Evolutionary conservation across 495 filamentous ascomycete genomes (phyloP).

Genomic region (Aspergillus sclerotiicarbonarius): DNA sequence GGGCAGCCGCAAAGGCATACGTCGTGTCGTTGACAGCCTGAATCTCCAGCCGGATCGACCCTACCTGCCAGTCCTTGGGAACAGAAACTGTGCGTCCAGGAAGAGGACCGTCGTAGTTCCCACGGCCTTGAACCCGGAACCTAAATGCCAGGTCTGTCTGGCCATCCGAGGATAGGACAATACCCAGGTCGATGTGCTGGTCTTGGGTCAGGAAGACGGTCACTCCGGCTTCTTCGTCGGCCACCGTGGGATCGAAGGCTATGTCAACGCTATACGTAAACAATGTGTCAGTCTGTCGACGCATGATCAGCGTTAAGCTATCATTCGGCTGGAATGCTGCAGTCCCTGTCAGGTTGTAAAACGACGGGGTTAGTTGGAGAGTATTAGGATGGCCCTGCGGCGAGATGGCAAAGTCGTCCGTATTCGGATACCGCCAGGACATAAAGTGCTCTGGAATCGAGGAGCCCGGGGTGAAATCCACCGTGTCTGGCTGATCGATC

Average conservation of each 20-base stretch:
- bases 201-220: conserved; percentile 22
- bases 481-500: conserved; percentile 15
- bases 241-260: background rate
- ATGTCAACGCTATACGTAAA: background rate
- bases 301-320: conserved; percentile 1
- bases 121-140: background rate
- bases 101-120: too few species aligned
- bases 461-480: conserved; percentile 18
- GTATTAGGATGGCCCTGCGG: conserved; percentile 12
- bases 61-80: conserved; percentile 5
- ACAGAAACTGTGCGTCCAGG: background rate
- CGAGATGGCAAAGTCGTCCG: conserved; percentile 15
- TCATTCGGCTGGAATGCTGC: conserved; percentile 13
- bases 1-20: background rate
- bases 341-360: conserved; percentile 7
- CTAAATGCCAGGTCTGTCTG: background rate
- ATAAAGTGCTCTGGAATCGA: conserved; percentile 18
- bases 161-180: conserved; percentile 6
- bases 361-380: conserved; percentile 13
- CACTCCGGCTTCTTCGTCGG: conserved; percentile 15
- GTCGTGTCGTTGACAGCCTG: conserved; percentile 11
- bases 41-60: conserved; percentile 8
- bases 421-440: conserved; percentile 15
- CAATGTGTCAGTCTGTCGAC: background rate
- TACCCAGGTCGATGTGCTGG: conserved; percentile 23